These are phyloP conservation scores for Geotrichum restrictum DNA, from an alignment of 1,139 yeast genomes.

Conservation along the genomic window DNA sequence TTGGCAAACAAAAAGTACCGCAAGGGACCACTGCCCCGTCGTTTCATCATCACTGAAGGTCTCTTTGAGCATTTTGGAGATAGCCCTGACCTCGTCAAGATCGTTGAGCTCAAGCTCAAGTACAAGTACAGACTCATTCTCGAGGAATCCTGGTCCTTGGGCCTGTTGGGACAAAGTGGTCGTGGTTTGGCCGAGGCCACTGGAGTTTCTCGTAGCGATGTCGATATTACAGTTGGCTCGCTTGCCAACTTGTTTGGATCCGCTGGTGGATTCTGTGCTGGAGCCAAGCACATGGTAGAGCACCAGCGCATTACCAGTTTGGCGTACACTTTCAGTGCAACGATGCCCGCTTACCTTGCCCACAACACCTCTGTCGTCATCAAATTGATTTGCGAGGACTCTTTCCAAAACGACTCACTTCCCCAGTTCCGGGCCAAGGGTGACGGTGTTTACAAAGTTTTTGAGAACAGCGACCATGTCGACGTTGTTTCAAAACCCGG, in stretches of 20 bases:
- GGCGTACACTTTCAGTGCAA: slow-evolving; percentile 91
- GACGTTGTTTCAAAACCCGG: slow-evolving; percentile 53
- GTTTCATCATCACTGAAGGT: slow-evolving; percentile 89
- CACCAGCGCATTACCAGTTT: slow-evolving; percentile 88
- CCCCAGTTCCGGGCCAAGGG: slow-evolving; percentile 40
- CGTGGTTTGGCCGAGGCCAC: slow-evolving; percentile 77
- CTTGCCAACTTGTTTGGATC: slow-evolving; percentile 81
- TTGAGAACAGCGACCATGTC: slow-evolving; percentile 43
- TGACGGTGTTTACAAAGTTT: slow-evolving; percentile 38
- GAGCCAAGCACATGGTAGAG: slow-evolving; percentile 75
- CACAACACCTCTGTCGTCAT: slow-evolving; percentile 64
- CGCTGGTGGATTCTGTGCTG: slow-evolving; percentile 94
- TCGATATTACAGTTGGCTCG: slow-evolving; percentile 85
- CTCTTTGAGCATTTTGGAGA: slow-evolving; percentile 80
- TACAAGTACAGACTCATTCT: slow-evolving; percentile 80
- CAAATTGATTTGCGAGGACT: slow-evolving; percentile 27
- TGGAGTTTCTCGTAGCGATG: slow-evolving; percentile 54
- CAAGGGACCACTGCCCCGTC: slow-evolving; percentile 71
- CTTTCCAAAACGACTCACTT: slow-evolving; percentile 36
- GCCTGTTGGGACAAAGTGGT: slow-evolving; percentile 80
- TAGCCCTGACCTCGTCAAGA: slow-evolving; percentile 63
- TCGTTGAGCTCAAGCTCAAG: slow-evolving; percentile 71
- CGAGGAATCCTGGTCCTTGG: slow-evolving; percentile 84
- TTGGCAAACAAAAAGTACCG: slow-evolving; percentile 53
- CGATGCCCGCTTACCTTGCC: slow-evolving; percentile 90